Evolutionary conservation across 2,329 filamentous ascomycete genomes (phyloP).

Genomic region (Penicillium sp.): DNA sequence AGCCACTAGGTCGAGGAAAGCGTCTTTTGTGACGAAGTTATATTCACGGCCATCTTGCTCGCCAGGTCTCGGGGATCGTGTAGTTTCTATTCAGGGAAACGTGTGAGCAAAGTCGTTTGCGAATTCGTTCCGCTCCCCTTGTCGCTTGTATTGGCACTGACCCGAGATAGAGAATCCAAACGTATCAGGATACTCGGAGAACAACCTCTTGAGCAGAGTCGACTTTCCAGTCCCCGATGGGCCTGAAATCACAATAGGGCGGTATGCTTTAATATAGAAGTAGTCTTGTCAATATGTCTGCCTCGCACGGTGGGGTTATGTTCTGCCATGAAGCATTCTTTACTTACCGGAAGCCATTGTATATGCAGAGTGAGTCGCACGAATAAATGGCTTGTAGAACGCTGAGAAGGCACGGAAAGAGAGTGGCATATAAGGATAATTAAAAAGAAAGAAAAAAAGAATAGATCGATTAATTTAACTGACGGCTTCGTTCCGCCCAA

Average conservation of each 20-base stretch:
- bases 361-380: constrained; percentile 1
- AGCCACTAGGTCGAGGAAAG: constrained; percentile 67
- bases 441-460: neutral
- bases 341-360: constrained; percentile 27
- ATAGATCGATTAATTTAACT: neutral
- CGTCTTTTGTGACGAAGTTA: constrained; percentile 66
- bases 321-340: neutral
- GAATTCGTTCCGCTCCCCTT: neutral
- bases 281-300: neutral
- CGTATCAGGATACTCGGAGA: constrained; percentile 40
- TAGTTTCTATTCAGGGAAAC: constrained; percentile 61
- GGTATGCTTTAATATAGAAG: neutral
- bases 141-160: constrained; percentile 16
- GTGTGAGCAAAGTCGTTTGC: constrained; percentile 12
- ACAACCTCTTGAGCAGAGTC: constrained; percentile 42
- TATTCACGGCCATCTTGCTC: constrained; percentile 78
- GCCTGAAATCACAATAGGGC: constrained; percentile 24
- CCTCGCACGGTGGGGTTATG: neutral
- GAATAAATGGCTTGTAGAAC: neutral
- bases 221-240: constrained; percentile 44
- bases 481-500: neutral
- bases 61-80: constrained; percentile 69
- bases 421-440: constrained; percentile 20
- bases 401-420: constrained; percentile 8
- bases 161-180: constrained; percentile 44